These are phyloP conservation scores for Blastocystis hominis DNA, from an alignment of 352 stramenopile genomes.

Conservation along the genomic window DNA sequence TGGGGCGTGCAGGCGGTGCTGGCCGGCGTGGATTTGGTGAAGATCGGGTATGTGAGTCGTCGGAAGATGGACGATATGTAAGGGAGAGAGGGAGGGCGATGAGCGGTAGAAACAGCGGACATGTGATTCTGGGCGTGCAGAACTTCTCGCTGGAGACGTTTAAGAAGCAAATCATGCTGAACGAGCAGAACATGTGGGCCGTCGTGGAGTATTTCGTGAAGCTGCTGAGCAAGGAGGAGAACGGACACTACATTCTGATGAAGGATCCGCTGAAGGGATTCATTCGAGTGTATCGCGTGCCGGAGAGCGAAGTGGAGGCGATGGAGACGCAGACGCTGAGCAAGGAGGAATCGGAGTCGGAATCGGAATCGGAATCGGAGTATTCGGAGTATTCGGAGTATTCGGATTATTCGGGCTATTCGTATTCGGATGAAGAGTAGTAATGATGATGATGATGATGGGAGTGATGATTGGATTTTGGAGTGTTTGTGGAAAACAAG, in stretches of 20 bases:
- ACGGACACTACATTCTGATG: slow-evolving; percentile 96
- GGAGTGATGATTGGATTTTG: too few species aligned
- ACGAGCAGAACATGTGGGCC: slow-evolving; percentile 94
- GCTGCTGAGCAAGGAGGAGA: slow-evolving; percentile 81
- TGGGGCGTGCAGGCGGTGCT: slow-evolving; percentile 91
- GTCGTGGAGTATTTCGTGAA: slow-evolving; percentile 83
- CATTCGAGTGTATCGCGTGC: slow-evolving; percentile 88
- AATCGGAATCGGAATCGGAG: background rate
- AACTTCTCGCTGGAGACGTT: slow-evolving; percentile 87
- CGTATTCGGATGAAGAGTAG: background rate
- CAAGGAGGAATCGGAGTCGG: background rate
- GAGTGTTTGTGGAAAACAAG: background rate
- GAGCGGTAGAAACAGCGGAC: background rate
- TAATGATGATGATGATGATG: background rate
- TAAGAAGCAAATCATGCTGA: slow-evolving; percentile 88
- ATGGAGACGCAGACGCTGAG: slow-evolving; percentile 73
- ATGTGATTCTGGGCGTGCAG: slow-evolving; percentile 42
- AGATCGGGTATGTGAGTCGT: slow-evolving; percentile 89
- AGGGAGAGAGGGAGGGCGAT: slow-evolving; percentile 86
- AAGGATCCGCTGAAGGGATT: slow-evolving; percentile 93
- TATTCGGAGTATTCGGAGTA: background rate
- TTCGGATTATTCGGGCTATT: background rate
- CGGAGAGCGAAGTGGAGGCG: slow-evolving; percentile 75
- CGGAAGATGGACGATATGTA: slow-evolving; percentile 81
- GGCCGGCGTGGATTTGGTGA: slow-evolving; percentile 88